Conservation (phyloP, 306 rosid genomes). For the Betula pendula region DNA sequence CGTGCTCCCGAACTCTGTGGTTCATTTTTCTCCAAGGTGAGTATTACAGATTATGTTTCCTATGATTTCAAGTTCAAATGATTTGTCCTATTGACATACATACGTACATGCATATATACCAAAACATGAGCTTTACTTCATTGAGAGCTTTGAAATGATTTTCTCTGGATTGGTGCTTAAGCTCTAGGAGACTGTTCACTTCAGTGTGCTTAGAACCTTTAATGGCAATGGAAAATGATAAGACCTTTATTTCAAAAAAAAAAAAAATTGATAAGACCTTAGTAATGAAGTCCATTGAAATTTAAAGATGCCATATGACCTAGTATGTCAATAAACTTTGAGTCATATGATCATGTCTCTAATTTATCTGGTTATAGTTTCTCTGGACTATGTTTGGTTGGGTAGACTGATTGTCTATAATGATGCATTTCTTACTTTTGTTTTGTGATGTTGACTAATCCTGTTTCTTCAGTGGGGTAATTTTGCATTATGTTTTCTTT, state of each 20-base stretch:
- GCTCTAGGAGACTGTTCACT: not conserved
- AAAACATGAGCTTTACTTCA: not conserved
- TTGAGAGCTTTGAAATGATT: too few relatives aligned
- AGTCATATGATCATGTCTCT: not conserved
- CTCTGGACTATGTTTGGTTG: not conserved
- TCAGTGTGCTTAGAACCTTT: not conserved
- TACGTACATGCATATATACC: not conserved
- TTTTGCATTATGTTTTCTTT: not conserved
- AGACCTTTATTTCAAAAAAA: too few relatives aligned
- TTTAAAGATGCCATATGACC: not conserved
- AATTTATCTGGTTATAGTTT: not conserved
- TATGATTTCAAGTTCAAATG: not conserved
- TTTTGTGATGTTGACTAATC: not conserved
- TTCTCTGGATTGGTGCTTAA: not conserved
- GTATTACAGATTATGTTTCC: not conserved
- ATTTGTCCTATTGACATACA: not conserved
- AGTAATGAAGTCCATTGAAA: constrained; percentile 6
- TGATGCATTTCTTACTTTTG: not conserved
- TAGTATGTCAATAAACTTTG: not conserved
- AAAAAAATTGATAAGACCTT: not conserved
- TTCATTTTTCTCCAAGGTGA: constrained; percentile 68
- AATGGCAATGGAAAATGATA: not conserved
- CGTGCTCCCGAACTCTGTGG: constrained; percentile 85
- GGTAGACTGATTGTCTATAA: not conserved
- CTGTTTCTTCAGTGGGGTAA: not conserved